Percentiles rank a stretch among this genome's conserved stretches.
Evolutionary conservation across 1,139 yeast species (phyloP).

Genomic region (Wickerhamomyces sp.): DNA sequence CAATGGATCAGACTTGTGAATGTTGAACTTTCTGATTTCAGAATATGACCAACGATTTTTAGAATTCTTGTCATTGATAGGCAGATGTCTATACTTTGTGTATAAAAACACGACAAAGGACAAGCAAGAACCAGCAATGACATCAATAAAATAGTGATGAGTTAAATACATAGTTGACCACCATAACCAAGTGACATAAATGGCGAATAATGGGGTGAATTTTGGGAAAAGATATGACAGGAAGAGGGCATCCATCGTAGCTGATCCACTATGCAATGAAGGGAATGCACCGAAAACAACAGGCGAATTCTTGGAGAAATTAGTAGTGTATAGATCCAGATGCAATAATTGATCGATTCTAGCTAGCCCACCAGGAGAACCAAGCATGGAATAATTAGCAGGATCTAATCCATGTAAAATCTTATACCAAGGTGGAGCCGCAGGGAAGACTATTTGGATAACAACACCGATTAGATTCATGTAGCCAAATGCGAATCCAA

Average conservation of each 20-base stretch:
- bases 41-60: conserved; percentile 86
- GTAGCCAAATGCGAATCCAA: conserved; percentile 96
- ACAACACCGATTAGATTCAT: conserved; percentile 87
- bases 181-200: conserved; percentile 90
- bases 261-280: conserved; percentile 89
- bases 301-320: conserved; percentile 75
- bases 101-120: conserved; percentile 67
- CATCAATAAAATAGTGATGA: conserved; percentile 90
- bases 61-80: conserved; percentile 54
- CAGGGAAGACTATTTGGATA: conserved; percentile 80
- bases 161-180: conserved; percentile 98
- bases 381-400: conserved; percentile 88
- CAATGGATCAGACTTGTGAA: conserved; percentile 32
- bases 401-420: conserved; percentile 80
- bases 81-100: conserved; percentile 71
- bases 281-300: conserved; percentile 98
- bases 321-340: conserved; percentile 79
- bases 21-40: conserved; percentile 28
- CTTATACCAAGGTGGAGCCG: conserved; percentile 99
- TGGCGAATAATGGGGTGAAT: conserved; percentile 56
- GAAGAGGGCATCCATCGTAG: conserved; percentile 89
- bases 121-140: conserved; percentile 83
- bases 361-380: conserved; percentile 95
- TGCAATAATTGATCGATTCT: conserved; percentile 83
- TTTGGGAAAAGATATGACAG: conserved; percentile 78